These are phyloP conservation scores for Fistulifera solaris DNA, from an alignment of 108 stramenopile species.

Conservation along the genomic window DNA sequence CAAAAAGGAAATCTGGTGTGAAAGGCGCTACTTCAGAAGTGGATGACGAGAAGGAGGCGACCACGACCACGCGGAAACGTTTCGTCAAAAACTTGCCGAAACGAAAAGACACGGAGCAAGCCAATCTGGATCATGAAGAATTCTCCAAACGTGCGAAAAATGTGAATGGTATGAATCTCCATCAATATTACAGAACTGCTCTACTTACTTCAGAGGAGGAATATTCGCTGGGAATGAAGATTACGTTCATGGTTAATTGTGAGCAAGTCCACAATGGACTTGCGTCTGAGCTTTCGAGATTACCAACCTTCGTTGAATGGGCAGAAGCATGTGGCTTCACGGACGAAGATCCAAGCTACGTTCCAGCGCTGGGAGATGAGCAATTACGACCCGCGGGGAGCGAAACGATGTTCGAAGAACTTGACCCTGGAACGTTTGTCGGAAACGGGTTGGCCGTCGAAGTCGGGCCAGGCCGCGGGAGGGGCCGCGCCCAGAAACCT, in stretches of 20 bases:
- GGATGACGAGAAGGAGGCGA: neutral
- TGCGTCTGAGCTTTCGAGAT: slow-evolving; percentile 24
- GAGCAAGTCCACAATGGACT: slow-evolving; percentile 75
- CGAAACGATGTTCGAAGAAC: slow-evolving; percentile 41
- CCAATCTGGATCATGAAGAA: neutral
- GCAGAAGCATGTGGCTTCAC: slow-evolving; percentile 59
- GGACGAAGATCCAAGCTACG: neutral
- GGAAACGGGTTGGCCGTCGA: slow-evolving; percentile 68
- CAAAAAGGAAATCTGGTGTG: neutral
- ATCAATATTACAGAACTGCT: slow-evolving; percentile 65
- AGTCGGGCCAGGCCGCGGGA: slow-evolving; percentile 61
- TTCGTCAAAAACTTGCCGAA: neutral
- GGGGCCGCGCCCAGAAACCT: slow-evolving; percentile 62
- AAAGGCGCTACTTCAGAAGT: neutral
- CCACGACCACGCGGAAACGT: slow-evolving; percentile 6
- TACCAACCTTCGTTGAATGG: slow-evolving; percentile 74
- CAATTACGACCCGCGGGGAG: slow-evolving; percentile 46
- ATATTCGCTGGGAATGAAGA: slow-evolving; percentile 58
- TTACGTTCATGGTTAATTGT: slow-evolving; percentile 68
- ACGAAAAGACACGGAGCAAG: neutral
- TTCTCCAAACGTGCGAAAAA: slow-evolving; percentile 5
- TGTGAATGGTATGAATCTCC: slow-evolving; percentile 33
- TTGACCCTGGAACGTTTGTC: slow-evolving; percentile 73
- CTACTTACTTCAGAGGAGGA: slow-evolving; percentile 65
- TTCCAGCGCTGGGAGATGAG: slow-evolving; percentile 29